A percentile compares a stretch with the other conserved stretches of the same genome.
Conservation (phyloP, 352 stramenopile genomes). For the Phytophthora quininea region DNA sequence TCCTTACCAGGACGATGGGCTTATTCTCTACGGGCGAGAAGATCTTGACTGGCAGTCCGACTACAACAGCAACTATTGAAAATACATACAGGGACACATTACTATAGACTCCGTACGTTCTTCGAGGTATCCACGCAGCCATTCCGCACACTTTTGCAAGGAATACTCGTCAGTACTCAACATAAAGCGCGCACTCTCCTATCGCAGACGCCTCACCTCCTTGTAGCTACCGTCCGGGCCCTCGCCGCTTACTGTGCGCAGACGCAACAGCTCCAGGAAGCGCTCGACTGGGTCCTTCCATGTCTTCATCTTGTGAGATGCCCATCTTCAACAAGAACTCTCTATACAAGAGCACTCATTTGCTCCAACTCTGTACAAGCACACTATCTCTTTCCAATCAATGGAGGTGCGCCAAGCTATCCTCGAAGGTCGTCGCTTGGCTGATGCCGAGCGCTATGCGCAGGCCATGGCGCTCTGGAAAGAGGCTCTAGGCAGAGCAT, state of each 20-base stretch:
- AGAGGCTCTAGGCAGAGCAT: constrained; percentile 49
- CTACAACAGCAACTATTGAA: constrained; percentile 13
- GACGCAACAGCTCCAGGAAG: constrained; percentile 82
- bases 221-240: constrained; percentile 74
- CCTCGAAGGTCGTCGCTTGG: constrained; percentile 43
- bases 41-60: constrained; percentile 51
- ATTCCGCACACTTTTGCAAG: constrained; percentile 57
- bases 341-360: constrained; percentile 23
- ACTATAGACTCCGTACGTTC: constrained; percentile 35
- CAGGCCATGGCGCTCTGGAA: constrained; percentile 58
- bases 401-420: constrained; percentile 45
- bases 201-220: constrained; percentile 29
- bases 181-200: not conserved
- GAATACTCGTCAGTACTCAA: not conserved
- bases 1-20: constrained; percentile 87
- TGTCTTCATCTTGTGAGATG: constrained; percentile 2
- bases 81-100: not conserved
- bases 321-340: constrained; percentile 4
- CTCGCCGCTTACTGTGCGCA: constrained; percentile 81
- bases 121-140: constrained; percentile 62
- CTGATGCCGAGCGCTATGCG: constrained; percentile 36
- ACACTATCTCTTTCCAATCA: constrained; percentile 1
- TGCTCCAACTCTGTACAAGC: constrained; percentile 8
- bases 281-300: constrained; percentile 50
- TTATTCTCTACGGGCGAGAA: constrained; percentile 76